Evolutionary conservation across 2,329 filamentous ascomycete species (phyloP).

Genomic region (Eutypa lata): DNA sequence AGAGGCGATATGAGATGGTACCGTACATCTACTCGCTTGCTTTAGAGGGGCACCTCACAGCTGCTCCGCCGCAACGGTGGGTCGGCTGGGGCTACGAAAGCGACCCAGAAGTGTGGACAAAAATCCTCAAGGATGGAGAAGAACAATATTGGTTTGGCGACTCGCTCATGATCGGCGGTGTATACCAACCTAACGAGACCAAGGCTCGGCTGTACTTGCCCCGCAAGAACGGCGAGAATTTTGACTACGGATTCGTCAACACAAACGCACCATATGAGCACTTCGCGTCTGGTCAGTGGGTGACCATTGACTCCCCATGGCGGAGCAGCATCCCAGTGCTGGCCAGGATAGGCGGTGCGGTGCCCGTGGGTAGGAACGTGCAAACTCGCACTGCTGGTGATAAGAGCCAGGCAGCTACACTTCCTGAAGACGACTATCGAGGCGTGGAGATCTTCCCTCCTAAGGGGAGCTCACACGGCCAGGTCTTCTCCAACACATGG

Average conservation of each 20-base stretch:
- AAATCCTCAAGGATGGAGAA: slow-evolving; percentile 61
- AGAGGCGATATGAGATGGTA: slow-evolving; percentile 67
- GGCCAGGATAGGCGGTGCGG: slow-evolving; percentile 35
- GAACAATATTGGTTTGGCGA: slow-evolving; percentile 73
- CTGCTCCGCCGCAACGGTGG: slow-evolving; percentile 67
- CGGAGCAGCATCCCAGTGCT: slow-evolving; percentile 38
- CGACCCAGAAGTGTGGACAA: slow-evolving; percentile 64
- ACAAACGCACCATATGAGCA: slow-evolving; percentile 59
- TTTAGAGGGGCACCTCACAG: slow-evolving; percentile 58
- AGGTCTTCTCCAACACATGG: no score
- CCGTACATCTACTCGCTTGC: slow-evolving; percentile 68
- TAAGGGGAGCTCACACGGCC: no score
- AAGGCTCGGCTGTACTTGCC: slow-evolving; percentile 62
- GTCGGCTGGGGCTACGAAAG: slow-evolving; percentile 69
- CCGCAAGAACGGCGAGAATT: slow-evolving; percentile 49
- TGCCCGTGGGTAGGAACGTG: slow-evolving; percentile 34
- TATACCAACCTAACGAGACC: slow-evolving; percentile 58
- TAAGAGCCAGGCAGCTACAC: slow-evolving; percentile 36
- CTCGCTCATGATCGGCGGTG: slow-evolving; percentile 61
- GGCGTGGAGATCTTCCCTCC: slow-evolving; percentile 42
- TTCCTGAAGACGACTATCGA: slow-evolving; percentile 38
- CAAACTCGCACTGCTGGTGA: slow-evolving; percentile 33
- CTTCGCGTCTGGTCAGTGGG: slow-evolving; percentile 41
- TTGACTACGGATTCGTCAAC: slow-evolving; percentile 60
- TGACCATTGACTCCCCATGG: slow-evolving; percentile 38